Evolutionary conservation across 1,139 yeast genomes (phyloP).

Genomic region (Candida sojae): DNA sequence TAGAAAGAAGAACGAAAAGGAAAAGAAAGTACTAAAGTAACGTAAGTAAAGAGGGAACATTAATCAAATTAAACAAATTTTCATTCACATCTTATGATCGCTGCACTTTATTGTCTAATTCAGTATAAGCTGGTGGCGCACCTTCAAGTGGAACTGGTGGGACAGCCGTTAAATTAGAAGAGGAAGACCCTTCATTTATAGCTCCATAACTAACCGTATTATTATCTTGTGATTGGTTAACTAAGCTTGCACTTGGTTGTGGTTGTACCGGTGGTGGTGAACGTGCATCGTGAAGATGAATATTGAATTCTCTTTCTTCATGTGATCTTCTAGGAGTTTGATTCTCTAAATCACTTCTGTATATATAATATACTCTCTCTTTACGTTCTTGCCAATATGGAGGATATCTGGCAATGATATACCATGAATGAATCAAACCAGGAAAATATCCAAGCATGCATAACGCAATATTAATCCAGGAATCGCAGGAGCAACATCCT

Average conservation of each 20-base stretch:
- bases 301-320: conserved; percentile 3
- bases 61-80: background rate
- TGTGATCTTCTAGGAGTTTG: conserved; percentile 16
- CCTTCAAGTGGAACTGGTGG: conserved; percentile 2
- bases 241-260: conserved; percentile 13
- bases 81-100: conserved; percentile 4
- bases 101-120: conserved; percentile 23
- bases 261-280: conserved; percentile 2
- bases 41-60: background rate
- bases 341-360: conserved; percentile 35
- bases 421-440: conserved; percentile 69
- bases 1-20: background rate
- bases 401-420: conserved; percentile 55
- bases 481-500: conserved; percentile 64
- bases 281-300: conserved; percentile 5
- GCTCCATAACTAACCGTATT: conserved; percentile 27
- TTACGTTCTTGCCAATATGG: conserved; percentile 23
- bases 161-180: conserved; percentile 5
- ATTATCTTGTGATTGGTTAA: conserved; percentile 9
- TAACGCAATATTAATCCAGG: conserved; percentile 58
- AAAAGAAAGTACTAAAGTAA: background rate
- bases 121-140: conserved; percentile 42
- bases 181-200: conserved; percentile 21
- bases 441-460: conserved; percentile 67
- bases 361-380: conserved; percentile 34